These are phyloP conservation scores for Marvania coccoides DNA, from an alignment of 139 green algal genomes.

Conservation along the genomic window DNA sequence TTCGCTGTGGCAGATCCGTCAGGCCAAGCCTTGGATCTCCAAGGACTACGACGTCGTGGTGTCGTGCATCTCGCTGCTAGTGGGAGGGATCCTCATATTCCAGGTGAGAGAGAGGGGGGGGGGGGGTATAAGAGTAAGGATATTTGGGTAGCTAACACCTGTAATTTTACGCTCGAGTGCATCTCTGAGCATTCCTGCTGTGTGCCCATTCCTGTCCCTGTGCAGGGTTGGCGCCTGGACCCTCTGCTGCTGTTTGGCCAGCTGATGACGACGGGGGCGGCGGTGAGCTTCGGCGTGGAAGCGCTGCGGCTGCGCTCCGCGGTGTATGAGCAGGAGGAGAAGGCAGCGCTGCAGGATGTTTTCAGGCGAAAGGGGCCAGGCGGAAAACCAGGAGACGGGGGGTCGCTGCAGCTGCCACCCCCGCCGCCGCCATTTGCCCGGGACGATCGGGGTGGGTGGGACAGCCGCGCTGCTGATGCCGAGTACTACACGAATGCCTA, in stretches of 20 bases:
- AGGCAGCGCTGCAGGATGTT: conserved; percentile 18
- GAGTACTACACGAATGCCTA: background rate
- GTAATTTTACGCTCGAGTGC: too few relatives aligned
- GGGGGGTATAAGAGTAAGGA: background rate
- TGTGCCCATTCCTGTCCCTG: background rate
- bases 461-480: background rate
- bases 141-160: too few relatives aligned
- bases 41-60: conserved; percentile 66
- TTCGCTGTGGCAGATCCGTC: conserved; percentile 51
- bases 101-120: conserved; percentile 24
- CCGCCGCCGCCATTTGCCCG: background rate
- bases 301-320: conserved; percentile 34
- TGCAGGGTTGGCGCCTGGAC: conserved; percentile 62
- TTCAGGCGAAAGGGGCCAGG: background rate
- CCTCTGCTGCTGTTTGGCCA: conserved; percentile 65
- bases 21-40: conserved; percentile 37
- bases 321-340: conserved; percentile 25
- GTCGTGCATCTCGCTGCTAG: conserved; percentile 48
- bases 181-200: background rate
- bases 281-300: conserved; percentile 52
- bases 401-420: conserved; percentile 5
- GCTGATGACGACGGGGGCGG: conserved; percentile 49
- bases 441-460: background rate
- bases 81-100: conserved; percentile 68
- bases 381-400: background rate